Evolutionary conservation across 2,329 filamentous ascomycete species (phyloP).

Genomic region (Alternaria sp.): DNA sequence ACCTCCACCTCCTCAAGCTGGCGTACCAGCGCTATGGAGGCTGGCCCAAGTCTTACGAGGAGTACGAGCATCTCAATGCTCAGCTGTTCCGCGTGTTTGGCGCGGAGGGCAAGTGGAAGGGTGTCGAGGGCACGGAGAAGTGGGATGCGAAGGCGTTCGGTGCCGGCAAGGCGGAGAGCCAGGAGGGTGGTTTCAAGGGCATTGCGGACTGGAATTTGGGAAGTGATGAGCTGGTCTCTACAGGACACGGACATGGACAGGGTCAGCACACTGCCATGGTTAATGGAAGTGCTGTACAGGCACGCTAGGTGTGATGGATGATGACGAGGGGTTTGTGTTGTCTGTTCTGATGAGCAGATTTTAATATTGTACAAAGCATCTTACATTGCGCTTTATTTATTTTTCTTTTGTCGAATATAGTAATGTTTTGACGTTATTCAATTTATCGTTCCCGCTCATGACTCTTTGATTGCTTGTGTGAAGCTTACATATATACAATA

Average conservation of each 20-base stretch:
- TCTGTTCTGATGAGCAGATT: background rate
- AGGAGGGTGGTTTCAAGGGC: conserved; percentile 48
- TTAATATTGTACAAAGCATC: background rate
- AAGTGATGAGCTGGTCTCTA: conserved; percentile 22
- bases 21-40: conserved; percentile 55
- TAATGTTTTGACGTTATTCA: background rate
- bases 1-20: conserved; percentile 51
- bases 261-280: conserved; percentile 4
- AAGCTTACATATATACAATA: background rate
- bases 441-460: background rate
- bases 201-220: conserved; percentile 47
- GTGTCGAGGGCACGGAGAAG: conserved; percentile 58
- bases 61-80: conserved; percentile 60
- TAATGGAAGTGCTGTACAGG: background rate
- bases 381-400: background rate
- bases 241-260: conserved; percentile 3
- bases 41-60: conserved; percentile 59
- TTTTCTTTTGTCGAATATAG: background rate
- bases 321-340: background rate
- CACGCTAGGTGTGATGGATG: background rate
- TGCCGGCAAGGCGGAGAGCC: conserved; percentile 57
- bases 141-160: conserved; percentile 59
- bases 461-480: background rate
- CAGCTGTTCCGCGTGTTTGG: conserved; percentile 56
- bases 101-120: conserved; percentile 49